Percentiles rank a stretch among this genome's conserved stretches.
Evolutionary conservation across 371 early-diverging fungal genomes (phyloP).

Genomic region (Blakeslea trispora): DNA sequence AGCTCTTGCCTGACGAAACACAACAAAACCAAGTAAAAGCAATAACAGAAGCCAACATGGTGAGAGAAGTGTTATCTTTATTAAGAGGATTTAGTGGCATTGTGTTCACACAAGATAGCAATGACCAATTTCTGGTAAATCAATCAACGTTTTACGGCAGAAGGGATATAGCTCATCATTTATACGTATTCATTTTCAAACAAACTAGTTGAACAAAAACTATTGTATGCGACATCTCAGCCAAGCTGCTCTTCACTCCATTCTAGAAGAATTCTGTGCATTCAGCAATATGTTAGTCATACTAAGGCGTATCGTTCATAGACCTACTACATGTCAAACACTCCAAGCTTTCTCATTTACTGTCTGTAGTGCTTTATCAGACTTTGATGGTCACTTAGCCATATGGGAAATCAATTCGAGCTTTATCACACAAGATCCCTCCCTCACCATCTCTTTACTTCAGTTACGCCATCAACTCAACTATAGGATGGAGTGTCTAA

Average conservation of each 20-base stretch:
- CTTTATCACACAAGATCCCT: slow-evolving; percentile 14
- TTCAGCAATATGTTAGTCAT: slow-evolving; percentile 31
- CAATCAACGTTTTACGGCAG: too few relatives aligned
- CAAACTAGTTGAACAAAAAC: slow-evolving; percentile 11
- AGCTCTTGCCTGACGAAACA: background rate
- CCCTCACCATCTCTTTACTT: slow-evolving; percentile 20
- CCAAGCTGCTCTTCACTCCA: slow-evolving; percentile 10
- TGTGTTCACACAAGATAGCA: slow-evolving; percentile 19
- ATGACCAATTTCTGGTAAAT: slow-evolving; percentile 19
- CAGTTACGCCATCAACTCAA: slow-evolving; percentile 14
- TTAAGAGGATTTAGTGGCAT: slow-evolving; percentile 31
- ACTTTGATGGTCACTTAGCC: slow-evolving; percentile 34
- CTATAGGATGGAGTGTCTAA: slow-evolving; percentile 13
- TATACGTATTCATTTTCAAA: background rate
- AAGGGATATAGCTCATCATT: background rate
- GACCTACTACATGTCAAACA: slow-evolving; percentile 23
- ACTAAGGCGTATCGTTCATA: slow-evolving; percentile 14
- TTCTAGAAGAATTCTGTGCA: slow-evolving; percentile 29
- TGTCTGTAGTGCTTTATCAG: slow-evolving; percentile 18
- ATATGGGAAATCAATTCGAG: slow-evolving; percentile 20
- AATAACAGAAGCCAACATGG: slow-evolving; percentile 28
- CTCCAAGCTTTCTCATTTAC: slow-evolving; percentile 39
- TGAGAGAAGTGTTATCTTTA: slow-evolving; percentile 38
- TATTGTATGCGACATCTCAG: slow-evolving; percentile 25
- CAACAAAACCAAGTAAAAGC: slow-evolving; percentile 6